phyloP scores from a whole-genome alignment of 1,284 basidiomycete species.

The Malassezia psittaci region DNA sequence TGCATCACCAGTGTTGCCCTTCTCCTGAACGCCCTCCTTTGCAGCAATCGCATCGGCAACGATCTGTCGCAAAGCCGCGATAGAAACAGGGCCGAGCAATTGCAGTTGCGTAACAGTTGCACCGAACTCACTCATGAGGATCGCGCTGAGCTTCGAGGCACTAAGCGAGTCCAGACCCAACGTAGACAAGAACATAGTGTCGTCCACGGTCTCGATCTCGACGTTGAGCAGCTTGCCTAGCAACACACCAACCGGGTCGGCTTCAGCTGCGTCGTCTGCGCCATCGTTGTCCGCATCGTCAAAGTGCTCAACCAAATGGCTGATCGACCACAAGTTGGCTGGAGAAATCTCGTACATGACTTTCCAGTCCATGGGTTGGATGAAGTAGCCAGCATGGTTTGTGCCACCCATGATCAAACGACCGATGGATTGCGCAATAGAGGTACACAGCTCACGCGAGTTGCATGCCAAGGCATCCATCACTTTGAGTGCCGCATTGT shows the following conservation, averaged over 20 bases:
- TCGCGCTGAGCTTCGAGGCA: constrained; percentile 18
- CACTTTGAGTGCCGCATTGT: constrained; percentile 19
- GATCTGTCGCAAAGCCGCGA: constrained; percentile 14
- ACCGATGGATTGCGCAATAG: constrained; percentile 10
- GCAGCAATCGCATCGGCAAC: constrained; percentile 11
- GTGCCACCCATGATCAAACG: constrained; percentile 12
- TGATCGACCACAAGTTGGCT: constrained; percentile 13
- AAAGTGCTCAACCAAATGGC: constrained; percentile 16
- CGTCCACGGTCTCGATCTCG: constrained; percentile 17
- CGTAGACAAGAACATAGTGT: constrained; percentile 20
- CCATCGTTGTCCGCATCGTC: constrained; percentile 14
- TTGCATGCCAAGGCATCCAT: constrained; percentile 18
- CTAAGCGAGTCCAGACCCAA: constrained; percentile 19
- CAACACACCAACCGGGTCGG: constrained; percentile 15
- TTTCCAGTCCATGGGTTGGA: constrained; percentile 18
- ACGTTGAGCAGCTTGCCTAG: constrained; percentile 20
- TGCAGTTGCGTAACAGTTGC: constrained; percentile 18
- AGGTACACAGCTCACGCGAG: constrained; percentile 18
- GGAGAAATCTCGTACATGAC: constrained; percentile 17
- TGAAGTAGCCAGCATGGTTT: constrained; percentile 18
- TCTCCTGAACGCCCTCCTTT: background rate
- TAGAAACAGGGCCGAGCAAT: constrained; percentile 18
- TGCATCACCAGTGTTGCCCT: background rate
- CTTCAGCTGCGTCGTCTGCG: constrained; percentile 4
- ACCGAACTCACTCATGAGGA: constrained; percentile 16